phyloP scores from a whole-genome alignment of 768 basidiomycete species.

The Gautieria morchelliformis region DNA sequence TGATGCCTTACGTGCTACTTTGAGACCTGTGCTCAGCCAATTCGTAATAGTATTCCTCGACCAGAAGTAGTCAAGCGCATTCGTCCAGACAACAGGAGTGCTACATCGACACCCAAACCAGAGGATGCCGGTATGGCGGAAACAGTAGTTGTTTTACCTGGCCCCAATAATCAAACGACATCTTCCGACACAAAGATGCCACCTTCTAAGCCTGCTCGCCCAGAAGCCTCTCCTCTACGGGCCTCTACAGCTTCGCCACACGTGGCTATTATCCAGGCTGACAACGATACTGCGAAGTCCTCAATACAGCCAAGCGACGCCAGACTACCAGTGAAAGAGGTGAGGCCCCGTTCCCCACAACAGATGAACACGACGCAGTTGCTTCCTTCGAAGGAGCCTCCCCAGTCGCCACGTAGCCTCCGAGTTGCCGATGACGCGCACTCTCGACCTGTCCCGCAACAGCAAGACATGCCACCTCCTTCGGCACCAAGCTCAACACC shows the following conservation, averaged over 20 bases:
- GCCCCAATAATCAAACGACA: not conserved
- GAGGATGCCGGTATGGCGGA: not conserved
- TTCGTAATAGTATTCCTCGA: constrained; percentile 47
- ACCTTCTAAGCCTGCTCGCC: not conserved
- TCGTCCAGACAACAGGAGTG: constrained; percentile 11
- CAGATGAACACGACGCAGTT: constrained; percentile 14
- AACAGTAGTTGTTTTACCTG: not conserved
- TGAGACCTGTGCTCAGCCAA: constrained; percentile 3
- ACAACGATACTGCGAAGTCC: not conserved
- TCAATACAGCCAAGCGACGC: not conserved
- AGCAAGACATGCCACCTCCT: constrained; percentile 66
- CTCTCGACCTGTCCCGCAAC: constrained; percentile 25
- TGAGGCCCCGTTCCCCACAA: not conserved
- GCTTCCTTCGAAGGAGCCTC: constrained; percentile 21
- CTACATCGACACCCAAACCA: not conserved
- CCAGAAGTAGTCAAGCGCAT: constrained; percentile 72
- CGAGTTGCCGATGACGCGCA: constrained; percentile 33
- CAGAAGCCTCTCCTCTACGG: not conserved
- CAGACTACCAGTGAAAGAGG: not conserved
- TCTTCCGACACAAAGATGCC: not conserved
- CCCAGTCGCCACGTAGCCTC: constrained; percentile 30
- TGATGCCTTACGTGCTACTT: not conserved
- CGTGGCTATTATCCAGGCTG: constrained; percentile 8
- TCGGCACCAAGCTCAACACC: constrained; percentile 66
- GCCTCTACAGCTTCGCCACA: not conserved